Conservation (phyloP, 768 basidiomycete species). For the Termitomyces sp. region DNA sequence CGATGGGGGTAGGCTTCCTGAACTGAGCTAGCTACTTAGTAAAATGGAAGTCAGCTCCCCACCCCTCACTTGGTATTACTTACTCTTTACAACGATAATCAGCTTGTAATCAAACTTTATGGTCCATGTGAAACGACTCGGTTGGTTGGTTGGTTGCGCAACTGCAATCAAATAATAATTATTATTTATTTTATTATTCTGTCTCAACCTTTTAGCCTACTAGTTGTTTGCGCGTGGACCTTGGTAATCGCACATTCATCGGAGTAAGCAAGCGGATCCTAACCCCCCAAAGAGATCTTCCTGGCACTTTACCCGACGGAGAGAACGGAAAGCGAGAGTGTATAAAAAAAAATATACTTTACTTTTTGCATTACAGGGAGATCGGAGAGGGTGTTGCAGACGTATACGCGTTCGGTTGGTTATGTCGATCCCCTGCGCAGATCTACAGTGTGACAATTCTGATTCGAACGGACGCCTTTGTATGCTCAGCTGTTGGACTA, state of each 20-base stretch:
- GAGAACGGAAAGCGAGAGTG: not conserved
- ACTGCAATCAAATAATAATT: no score
- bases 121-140: not conserved
- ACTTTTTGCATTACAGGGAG: slow-evolving; percentile 1
- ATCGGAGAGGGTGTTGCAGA: not conserved
- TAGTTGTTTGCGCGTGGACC: no score
- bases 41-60: not conserved
- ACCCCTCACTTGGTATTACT: not conserved
- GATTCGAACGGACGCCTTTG: no score
- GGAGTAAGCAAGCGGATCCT: not conserved
- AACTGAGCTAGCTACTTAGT: not conserved
- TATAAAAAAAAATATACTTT: no score
- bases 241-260: not conserved
- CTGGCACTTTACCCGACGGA: not conserved
- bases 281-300: not conserved
- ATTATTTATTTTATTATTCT: no score
- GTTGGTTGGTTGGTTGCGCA: not conserved
- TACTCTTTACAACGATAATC: not conserved
- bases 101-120: not conserved
- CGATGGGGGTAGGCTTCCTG: not conserved
- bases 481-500: not conserved
- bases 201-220: not conserved
- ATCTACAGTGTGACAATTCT: not conserved
- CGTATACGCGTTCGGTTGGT: not conserved
- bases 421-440: not conserved